Conservation (phyloP, 164 flowering plant species). For the Stephania cephalantha region DNA sequence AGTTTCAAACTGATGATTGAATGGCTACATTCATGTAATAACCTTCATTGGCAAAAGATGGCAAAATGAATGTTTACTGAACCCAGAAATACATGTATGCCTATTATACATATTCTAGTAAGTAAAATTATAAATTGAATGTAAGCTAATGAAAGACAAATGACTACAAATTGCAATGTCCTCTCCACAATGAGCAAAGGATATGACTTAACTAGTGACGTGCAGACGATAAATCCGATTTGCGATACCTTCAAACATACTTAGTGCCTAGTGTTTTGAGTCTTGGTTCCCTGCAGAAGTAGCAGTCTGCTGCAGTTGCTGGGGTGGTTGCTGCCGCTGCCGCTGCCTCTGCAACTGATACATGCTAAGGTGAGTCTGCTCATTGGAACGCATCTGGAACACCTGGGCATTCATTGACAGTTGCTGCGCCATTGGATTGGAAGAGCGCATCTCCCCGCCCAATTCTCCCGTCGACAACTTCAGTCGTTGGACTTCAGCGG, state of each 20-base stretch:
- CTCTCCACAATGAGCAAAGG: background rate
- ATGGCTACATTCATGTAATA: too few species aligned
- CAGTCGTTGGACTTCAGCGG: conserved; percentile 55
- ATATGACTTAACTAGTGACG: background rate
- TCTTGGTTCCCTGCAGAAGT: background rate
- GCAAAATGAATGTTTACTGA: background rate
- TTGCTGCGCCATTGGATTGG: conserved; percentile 29
- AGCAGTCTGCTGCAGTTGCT: conserved; percentile 9
- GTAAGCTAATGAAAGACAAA: background rate
- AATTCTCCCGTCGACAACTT: conserved; percentile 42
- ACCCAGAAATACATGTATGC: background rate
- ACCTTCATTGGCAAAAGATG: background rate
- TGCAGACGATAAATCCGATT: too few species aligned
- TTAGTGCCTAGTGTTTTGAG: conserved; percentile 7
- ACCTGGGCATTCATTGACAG: conserved; percentile 26
- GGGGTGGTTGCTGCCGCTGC: conserved; percentile 15
- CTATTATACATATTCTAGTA: too few species aligned
- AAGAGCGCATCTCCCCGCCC: conserved; percentile 26
- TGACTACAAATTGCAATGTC: background rate
- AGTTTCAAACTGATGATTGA: too few species aligned
- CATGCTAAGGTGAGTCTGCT: conserved; percentile 15
- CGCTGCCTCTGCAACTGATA: conserved; percentile 10
- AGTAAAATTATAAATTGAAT: background rate
- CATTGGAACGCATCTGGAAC: conserved; percentile 35
- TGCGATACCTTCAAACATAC: too few species aligned